Evolutionary conservation across 2,329 filamentous ascomycete species (phyloP).

Genomic region (Aspergillus quadricinctus): DNA sequence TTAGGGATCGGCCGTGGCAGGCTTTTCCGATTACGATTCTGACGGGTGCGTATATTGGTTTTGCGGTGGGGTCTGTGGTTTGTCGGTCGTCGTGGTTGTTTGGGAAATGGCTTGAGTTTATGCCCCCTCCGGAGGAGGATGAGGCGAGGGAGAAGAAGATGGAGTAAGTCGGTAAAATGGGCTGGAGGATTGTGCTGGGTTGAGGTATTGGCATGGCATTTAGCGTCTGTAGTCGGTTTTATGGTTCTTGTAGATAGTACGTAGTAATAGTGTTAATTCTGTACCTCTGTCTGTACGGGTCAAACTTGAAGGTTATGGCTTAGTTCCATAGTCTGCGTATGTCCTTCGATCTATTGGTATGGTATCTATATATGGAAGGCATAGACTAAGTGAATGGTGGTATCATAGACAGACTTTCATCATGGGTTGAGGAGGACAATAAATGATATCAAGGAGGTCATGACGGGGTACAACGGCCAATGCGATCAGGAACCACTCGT

Average conservation of each 20-base stretch:
- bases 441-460: background rate
- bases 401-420: background rate
- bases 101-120: slow-evolving; percentile 34
- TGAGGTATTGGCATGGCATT: background rate
- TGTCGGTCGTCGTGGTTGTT: slow-evolving; percentile 28
- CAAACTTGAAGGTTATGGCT: background rate
- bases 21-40: slow-evolving; percentile 93
- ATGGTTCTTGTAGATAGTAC: background rate
- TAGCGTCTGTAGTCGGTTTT: background rate
- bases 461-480: background rate
- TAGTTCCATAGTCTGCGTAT: background rate
- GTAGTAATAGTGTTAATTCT: background rate
- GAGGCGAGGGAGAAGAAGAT: slow-evolving; percentile 8
- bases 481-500: background rate
- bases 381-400: background rate
- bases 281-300: background rate
- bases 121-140: slow-evolving; percentile 12
- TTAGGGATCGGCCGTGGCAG: slow-evolving; percentile 92
- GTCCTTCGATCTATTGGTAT: background rate
- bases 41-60: slow-evolving; percentile 75
- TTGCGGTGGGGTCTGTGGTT: slow-evolving; percentile 54
- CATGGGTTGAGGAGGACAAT: background rate
- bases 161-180: background rate
- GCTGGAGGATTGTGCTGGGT: background rate
- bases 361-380: background rate